phyloP scores from a whole-genome alignment of 306 rosid genomes.

The Ochetophila trinervis region DNA sequence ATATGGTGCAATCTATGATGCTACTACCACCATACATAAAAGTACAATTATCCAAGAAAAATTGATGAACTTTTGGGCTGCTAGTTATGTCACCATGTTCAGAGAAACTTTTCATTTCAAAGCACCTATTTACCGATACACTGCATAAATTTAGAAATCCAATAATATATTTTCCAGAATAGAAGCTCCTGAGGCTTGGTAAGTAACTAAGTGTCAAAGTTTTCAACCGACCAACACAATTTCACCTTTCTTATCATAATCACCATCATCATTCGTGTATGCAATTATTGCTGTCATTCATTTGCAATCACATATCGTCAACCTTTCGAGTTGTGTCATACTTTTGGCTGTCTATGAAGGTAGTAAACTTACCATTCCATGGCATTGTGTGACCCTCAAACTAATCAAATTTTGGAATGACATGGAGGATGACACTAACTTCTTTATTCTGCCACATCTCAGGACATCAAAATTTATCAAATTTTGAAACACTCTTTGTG shows the following conservation, averaged over 20 bases:
- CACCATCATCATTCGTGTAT: neutral
- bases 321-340: neutral
- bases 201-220: no score
- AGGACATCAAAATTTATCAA: neutral
- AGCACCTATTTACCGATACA: no score
- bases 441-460: neutral
- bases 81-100: no score
- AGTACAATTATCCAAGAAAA: no score
- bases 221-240: no score
- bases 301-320: neutral
- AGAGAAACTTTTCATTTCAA: no score
- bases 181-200: no score
- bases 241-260: neutral
- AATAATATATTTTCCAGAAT: no score
- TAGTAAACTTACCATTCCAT: slow-evolving; percentile 8
- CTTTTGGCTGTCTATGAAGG: neutral
- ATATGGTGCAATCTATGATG: no score
- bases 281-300: slow-evolving; percentile 18
- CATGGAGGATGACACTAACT: neutral
- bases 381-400: neutral
- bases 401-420: slow-evolving; percentile 7
- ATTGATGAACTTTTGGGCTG: no score
- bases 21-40: no score
- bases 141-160: no score
- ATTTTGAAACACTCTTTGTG: neutral